These are phyloP conservation scores for Obba rivulosa DNA, from an alignment of 768 basidiomycete genomes.

Conservation along the genomic window DNA sequence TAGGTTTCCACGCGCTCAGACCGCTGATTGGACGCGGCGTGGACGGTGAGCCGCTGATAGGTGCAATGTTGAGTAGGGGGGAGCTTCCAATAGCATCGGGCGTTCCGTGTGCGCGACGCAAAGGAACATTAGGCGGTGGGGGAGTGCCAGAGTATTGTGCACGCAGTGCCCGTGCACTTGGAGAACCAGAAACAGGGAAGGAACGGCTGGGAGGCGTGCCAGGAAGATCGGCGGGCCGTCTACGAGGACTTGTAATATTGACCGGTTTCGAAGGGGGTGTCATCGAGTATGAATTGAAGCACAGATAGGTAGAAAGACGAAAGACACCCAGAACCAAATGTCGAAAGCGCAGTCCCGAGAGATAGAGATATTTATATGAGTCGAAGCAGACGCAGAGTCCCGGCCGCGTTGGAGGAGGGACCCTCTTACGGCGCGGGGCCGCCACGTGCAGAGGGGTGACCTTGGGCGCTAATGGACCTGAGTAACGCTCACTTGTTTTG, in stretches of 20 bases:
- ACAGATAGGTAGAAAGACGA: not conserved
- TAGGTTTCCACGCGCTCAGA: slow-evolving; percentile 32
- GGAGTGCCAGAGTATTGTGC: slow-evolving; percentile 60
- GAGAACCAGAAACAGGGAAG: slow-evolving; percentile 46
- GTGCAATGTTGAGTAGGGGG: slow-evolving; percentile 9
- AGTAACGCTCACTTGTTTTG: no score
- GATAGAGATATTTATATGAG: no score
- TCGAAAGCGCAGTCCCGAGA: no score
- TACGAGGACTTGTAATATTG: slow-evolving; percentile 16
- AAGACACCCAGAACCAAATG: no score
- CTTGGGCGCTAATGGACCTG: no score
- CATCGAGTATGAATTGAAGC: slow-evolving; percentile 12
- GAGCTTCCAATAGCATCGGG: slow-evolving; percentile 16
- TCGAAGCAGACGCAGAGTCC: no score
- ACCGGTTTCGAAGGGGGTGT: slow-evolving; percentile 16
- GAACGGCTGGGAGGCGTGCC: slow-evolving; percentile 10
- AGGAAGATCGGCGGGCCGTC: not conserved
- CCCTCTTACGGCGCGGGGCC: no score
- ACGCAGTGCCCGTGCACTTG: slow-evolving; percentile 59
- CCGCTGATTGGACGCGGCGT: slow-evolving; percentile 27
- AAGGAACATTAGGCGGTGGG: slow-evolving; percentile 45
- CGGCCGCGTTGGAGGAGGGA: no score
- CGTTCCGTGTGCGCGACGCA: slow-evolving; percentile 50
- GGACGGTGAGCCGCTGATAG: not conserved
- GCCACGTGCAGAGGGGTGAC: no score